A percentile compares a stretch with the other conserved stretches of the same genome.
These are phyloP conservation scores for Bipolaris victoriae DNA, from an alignment of 2,329 filamentous ascomycete species.

Conservation along the genomic window DNA sequence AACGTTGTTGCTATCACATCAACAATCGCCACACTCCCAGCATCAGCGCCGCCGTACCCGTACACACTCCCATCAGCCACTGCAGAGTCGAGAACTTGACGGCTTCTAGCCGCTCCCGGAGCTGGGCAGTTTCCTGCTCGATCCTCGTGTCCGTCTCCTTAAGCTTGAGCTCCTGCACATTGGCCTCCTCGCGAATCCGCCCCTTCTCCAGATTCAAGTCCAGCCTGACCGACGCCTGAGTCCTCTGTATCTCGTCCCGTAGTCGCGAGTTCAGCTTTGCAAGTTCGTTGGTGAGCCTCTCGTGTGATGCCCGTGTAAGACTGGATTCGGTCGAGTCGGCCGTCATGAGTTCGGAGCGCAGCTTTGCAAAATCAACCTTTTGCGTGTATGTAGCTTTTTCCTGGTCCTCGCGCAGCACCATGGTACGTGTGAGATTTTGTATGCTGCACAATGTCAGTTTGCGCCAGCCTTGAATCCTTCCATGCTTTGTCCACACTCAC, in stretches of 20 bases:
- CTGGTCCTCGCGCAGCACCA: constrained; percentile 95
- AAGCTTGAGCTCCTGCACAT: constrained; percentile 95
- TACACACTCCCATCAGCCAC: constrained; percentile 87
- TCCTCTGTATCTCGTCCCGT: constrained; percentile 91
- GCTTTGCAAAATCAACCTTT: constrained; percentile 97
- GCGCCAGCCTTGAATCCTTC: background rate
- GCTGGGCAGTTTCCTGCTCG: constrained; percentile 87
- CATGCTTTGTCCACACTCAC: constrained; percentile 50
- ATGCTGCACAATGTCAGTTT: constrained; percentile 64
- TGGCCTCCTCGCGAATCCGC: constrained; percentile 92
- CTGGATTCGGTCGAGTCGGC: constrained; percentile 90
- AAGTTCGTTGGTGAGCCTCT: constrained; percentile 91
- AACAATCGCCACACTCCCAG: constrained; percentile 71
- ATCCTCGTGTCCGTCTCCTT: constrained; percentile 99
- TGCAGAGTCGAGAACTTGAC: constrained; percentile 98
- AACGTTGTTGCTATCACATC: constrained; percentile 55
- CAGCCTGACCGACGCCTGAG: constrained; percentile 88
- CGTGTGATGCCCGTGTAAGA: constrained; percentile 86
- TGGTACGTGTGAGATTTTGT: constrained; percentile 94
- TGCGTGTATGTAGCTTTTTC: constrained; percentile 78
- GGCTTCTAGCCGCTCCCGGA: constrained; percentile 90
- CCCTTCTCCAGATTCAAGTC: constrained; percentile 98
- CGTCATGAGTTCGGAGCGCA: constrained; percentile 90
- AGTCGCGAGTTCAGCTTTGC: constrained; percentile 89
- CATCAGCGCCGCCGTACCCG: constrained; percentile 69